A percentile compares a stretch with the other conserved stretches of the same genome.
phyloP scores from a whole-genome alignment of 2,329 filamentous ascomycete genomes.

The Reticulascus tulasneorum region DNA sequence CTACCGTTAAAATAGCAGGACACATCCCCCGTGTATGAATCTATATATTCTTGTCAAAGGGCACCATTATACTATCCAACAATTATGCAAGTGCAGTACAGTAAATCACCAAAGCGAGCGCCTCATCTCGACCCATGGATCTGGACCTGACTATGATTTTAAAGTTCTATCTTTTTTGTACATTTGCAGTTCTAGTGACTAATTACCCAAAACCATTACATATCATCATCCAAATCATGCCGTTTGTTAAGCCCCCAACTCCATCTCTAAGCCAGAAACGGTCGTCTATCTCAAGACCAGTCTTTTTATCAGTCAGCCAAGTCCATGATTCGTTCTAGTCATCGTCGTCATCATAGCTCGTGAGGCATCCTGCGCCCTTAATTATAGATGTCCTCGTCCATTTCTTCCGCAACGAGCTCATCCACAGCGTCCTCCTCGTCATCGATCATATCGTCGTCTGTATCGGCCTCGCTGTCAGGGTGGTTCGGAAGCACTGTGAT shows the following conservation, averaged over 20 bases:
- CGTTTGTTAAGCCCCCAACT: slow-evolving; percentile 4
- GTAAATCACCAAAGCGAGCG: no score
- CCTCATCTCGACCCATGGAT: no score
- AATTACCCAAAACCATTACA: background rate
- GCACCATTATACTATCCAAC: no score
- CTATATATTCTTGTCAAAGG: no score
- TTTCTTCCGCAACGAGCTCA: slow-evolving; percentile 58
- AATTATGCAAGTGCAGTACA: no score
- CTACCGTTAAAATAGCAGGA: no score
- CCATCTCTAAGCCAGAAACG: slow-evolving; percentile 1
- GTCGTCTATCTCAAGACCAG: background rate
- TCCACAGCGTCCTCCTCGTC: slow-evolving; percentile 71
- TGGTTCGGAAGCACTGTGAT: slow-evolving; percentile 84
- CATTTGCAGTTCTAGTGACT: slow-evolving; percentile 1
- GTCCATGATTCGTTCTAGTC: slow-evolving; percentile 1
- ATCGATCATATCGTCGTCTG: slow-evolving; percentile 64
- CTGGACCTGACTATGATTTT: no score
- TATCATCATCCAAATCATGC: no score
- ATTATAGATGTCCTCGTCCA: slow-evolving; percentile 55
- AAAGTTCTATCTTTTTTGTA: background rate
- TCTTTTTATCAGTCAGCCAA: slow-evolving; percentile 2
- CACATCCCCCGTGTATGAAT: no score
- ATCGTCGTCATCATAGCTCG: background rate
- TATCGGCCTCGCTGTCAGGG: slow-evolving; percentile 51
- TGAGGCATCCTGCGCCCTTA: slow-evolving; percentile 17